phyloP scores from a whole-genome alignment of 1,284 basidiomycete species.

The Sanghuangporus baumii region DNA sequence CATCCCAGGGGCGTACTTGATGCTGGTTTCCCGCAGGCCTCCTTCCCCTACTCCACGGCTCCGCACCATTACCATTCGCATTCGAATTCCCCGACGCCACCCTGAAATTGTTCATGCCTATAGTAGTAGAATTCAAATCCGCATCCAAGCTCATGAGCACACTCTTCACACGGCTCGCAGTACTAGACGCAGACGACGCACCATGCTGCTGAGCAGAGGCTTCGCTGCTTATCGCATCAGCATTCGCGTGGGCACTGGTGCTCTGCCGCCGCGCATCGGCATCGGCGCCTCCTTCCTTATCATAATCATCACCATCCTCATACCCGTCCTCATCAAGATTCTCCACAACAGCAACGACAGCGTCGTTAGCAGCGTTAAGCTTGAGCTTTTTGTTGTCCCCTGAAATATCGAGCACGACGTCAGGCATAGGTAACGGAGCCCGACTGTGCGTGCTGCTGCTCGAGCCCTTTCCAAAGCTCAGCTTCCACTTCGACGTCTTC shows the following conservation, averaged over 20 bases:
- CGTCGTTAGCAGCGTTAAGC: background rate
- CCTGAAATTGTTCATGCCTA: slow-evolving; percentile 40
- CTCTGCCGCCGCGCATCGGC: slow-evolving; percentile 16
- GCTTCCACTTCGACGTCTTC: slow-evolving; percentile 77
- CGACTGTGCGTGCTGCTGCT: slow-evolving; percentile 19
- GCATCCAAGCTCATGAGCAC: slow-evolving; percentile 69
- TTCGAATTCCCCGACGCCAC: slow-evolving; percentile 9
- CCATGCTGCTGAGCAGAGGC: slow-evolving; percentile 15
- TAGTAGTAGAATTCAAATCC: slow-evolving; percentile 51
- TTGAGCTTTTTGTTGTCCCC: background rate
- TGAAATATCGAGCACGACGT: slow-evolving; percentile 26
- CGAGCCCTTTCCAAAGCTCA: slow-evolving; percentile 59
- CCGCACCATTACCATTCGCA: background rate
- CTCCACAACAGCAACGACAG: background rate
- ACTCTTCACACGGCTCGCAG: slow-evolving; percentile 62
- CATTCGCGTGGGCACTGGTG: too few species aligned
- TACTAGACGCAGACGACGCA: slow-evolving; percentile 33
- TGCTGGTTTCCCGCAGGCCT: slow-evolving; percentile 20
- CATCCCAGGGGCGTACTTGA: slow-evolving; percentile 10
- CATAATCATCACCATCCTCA: slow-evolving; percentile 22
- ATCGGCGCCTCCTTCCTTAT: slow-evolving; percentile 12
- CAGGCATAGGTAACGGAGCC: slow-evolving; percentile 31
- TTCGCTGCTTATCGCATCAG: slow-evolving; percentile 5
- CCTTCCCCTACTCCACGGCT: slow-evolving; percentile 29
- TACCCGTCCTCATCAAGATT: slow-evolving; percentile 19